Evolutionary conservation across 169 alveolate genomes (phyloP).

Genomic region (Eimeria sp.): DNA sequence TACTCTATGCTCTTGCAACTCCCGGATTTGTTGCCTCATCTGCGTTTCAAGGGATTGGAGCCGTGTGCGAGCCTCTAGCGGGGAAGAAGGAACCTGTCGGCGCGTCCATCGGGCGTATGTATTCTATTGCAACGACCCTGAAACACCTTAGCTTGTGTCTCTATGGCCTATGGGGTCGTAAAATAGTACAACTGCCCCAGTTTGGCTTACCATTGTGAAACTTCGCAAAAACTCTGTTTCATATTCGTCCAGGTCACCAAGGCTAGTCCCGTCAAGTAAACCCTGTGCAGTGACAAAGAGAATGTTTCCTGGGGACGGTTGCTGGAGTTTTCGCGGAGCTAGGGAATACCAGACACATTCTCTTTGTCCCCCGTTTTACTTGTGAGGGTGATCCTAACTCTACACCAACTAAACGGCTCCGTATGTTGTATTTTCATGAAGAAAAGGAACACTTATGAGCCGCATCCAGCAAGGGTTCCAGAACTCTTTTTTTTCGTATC

Average conservation of each 20-base stretch:
- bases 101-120: background rate
- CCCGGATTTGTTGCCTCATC: background rate
- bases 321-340: background rate
- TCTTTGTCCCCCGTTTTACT: too few species aligned
- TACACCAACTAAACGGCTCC: background rate
- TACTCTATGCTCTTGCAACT: background rate
- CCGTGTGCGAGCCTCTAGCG: background rate
- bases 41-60: conserved; percentile 21
- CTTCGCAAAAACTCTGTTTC: conserved; percentile 45
- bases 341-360: background rate
- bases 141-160: background rate
- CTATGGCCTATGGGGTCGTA: background rate
- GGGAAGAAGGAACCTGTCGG: conserved; percentile 30
- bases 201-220: conserved; percentile 8
- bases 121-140: background rate
- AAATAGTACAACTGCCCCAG: background rate
- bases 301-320: background rate
- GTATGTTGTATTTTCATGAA: background rate
- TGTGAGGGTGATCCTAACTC: background rate
- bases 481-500: background rate
- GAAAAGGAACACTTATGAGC: background rate
- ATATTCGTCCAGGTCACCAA: background rate
- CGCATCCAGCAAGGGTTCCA: background rate
- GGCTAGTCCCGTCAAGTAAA: background rate
- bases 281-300: conserved; percentile 30